Conservation (phyloP, 805 yeast genomes). For the Candida fluviatilis region DNA sequence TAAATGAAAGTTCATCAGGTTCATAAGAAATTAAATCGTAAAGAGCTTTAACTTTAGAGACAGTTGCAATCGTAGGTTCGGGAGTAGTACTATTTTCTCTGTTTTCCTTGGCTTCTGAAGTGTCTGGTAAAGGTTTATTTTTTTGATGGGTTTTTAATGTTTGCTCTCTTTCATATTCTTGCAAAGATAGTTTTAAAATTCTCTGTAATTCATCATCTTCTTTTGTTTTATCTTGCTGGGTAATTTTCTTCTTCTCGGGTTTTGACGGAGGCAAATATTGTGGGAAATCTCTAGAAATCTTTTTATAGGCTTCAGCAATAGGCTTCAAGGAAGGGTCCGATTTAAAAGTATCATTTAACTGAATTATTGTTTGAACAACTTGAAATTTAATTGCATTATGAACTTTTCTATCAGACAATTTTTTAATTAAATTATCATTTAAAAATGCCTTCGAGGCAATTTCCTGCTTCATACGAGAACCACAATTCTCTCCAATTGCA, state of each 20-base stretch:
- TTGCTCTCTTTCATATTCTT: conserved; percentile 50
- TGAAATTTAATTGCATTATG: conserved; percentile 66
- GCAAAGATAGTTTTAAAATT: conserved; percentile 69
- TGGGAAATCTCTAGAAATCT: conserved; percentile 38
- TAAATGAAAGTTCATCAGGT: conserved; percentile 82
- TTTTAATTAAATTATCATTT: conserved; percentile 28
- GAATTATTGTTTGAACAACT: conserved; percentile 63
- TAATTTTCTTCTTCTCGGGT: conserved; percentile 53
- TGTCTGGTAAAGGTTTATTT: conserved; percentile 36
- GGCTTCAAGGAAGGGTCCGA: conserved; percentile 74
- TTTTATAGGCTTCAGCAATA: conserved; percentile 57
- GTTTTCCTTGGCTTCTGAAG: conserved; percentile 6
- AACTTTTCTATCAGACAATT: conserved; percentile 50
- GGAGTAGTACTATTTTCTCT: conserved; percentile 3
- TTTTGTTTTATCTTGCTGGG: conserved; percentile 40
- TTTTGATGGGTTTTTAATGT: conserved; percentile 19
- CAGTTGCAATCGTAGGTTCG: conserved; percentile 36
- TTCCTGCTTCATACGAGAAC: conserved; percentile 41
- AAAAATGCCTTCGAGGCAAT: conserved; percentile 36
- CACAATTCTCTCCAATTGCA: conserved; percentile 43
- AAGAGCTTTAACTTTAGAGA: conserved; percentile 75
- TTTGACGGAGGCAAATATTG: conserved; percentile 45
- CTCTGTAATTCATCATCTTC: conserved; percentile 82
- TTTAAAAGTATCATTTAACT: conserved; percentile 60
- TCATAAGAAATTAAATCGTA: conserved; percentile 78